Evolutionary conservation across 2,329 filamentous ascomycete species (phyloP), one percentile per base, ranked within the genome.

Genomic region (Volutella citrinella): DNA sequence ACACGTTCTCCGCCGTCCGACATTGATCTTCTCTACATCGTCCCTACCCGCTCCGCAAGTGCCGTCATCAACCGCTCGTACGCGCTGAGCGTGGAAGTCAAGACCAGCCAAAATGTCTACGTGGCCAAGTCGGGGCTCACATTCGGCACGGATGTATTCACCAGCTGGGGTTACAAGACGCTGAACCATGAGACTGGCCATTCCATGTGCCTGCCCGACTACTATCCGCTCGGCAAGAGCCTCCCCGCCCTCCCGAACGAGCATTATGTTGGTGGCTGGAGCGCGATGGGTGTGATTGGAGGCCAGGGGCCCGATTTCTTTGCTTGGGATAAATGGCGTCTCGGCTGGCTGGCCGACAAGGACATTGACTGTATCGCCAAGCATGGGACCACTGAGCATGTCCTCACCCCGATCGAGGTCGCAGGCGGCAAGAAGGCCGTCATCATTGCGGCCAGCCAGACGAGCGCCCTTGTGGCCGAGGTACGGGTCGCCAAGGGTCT

Each of bases 171-270:
- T 12, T 58, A 39, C 28, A 60, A 60, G 32, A 52, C 55, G 6
- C 36, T 64, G 7, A 63, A 63, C 43, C 61, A 65, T 18, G 61
- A 65, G 51, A 61, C 57, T 0, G 60, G 60, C 6, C 62, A 65
- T 29, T 41, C 61, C 5, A 61, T 65, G 45, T 62, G 61, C 32
- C 37, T 65, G 30, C 59, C 62, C 1, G 61, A 65, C 29, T 48
- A 57, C 30, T 65, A 65, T 37, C 60, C 61, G 1, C 39, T 53
- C 2, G 47, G 56, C 20, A 12, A 12, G 8, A 22, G 12, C 20
- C 20, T 22, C 19, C 35, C 41, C 13, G 43, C 45, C 8, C 21
- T 50, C 5, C 38, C 42, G 7, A 56, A 51, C 2, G 55, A 54
- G 0, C 22, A 55, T 5, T 63, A 54, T 32, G 54, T 61, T 7